These are phyloP conservation scores for Pichia sp. DNA, from an alignment of 1,139 yeast genomes.

Conservation along the genomic window DNA sequence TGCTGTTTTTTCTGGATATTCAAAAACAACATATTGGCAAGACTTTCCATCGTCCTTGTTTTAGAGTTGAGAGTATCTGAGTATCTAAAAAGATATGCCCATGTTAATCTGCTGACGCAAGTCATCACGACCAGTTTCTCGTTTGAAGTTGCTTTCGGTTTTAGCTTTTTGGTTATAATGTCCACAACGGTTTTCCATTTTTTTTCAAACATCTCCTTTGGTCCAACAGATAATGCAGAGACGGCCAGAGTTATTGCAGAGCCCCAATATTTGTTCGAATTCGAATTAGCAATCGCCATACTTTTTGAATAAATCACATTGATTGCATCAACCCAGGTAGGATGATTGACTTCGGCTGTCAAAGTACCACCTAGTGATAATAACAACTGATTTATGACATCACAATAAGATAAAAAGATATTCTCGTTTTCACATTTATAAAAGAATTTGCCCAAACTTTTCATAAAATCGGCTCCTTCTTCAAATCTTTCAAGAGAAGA, in stretches of 20 bases:
- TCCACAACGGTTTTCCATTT: conserved; percentile 72
- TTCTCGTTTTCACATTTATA: conserved; percentile 54
- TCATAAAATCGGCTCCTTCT: conserved; percentile 81
- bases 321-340: conserved; percentile 86
- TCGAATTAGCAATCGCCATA: conserved; percentile 30
- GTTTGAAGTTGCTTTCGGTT: conserved; percentile 36
- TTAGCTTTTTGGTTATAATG: conserved; percentile 30
- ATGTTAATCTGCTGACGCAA: conserved; percentile 63
- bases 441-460: conserved; percentile 80
- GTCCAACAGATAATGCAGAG: conserved; percentile 72
- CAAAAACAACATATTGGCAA: conserved; percentile 41
- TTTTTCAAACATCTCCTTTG: conserved; percentile 66
- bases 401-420: conserved; percentile 72
- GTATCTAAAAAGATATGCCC: conserved; percentile 86
- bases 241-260: conserved; percentile 63
- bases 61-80: conserved; percentile 86
- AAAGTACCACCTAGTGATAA: conserved; percentile 77
- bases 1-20: conserved; percentile 52
- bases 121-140: conserved; percentile 59
- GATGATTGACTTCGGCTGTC: conserved; percentile 94
- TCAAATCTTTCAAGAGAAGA: conserved; percentile 87
- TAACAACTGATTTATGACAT: conserved; percentile 65
- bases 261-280: conserved; percentile 59
- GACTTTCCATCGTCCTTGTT: conserved; percentile 49
- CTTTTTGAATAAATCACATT: conserved; percentile 51